Conservation (phyloP, 2,329 filamentous ascomycete genomes). For the Fonsecaea multimorphosa region DNA sequence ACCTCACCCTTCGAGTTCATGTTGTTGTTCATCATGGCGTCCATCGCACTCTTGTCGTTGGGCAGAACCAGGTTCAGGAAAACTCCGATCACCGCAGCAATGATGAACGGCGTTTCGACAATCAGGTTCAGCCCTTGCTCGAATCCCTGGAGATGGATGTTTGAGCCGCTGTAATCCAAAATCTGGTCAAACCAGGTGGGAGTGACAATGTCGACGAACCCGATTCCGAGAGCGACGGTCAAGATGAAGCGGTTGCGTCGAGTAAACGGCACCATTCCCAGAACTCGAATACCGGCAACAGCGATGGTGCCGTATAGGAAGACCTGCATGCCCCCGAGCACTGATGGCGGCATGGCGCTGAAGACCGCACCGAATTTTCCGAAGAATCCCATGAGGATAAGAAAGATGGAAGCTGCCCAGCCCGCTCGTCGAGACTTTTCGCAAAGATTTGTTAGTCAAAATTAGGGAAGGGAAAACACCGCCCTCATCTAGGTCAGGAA, state of each 20-base stretch:
- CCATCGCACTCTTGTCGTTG: constrained; percentile 32
- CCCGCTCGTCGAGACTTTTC: constrained; percentile 73
- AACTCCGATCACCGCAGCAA: constrained; percentile 43
- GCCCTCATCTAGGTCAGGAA: too few species aligned
- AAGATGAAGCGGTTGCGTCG: constrained; percentile 82
- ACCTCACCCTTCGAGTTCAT: constrained; percentile 16
- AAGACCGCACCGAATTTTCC: constrained; percentile 82
- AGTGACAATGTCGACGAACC: constrained; percentile 72
- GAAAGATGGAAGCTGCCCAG: constrained; percentile 77
- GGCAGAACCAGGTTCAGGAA: constrained; percentile 40
- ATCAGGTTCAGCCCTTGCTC: constrained; percentile 42
- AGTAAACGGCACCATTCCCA: constrained; percentile 74
- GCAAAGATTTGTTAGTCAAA: constrained; percentile 15
- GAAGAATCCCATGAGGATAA: constrained; percentile 81
- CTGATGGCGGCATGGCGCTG: constrained; percentile 72
- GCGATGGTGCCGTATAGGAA: constrained; percentile 81
- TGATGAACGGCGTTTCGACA: constrained; percentile 44
- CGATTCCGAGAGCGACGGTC: constrained; percentile 74
- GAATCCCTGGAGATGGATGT: constrained; percentile 73
- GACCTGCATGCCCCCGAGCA: constrained; percentile 75
- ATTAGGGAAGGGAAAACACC: too few species aligned
- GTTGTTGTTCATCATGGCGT: constrained; percentile 22
- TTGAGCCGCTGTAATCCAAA: constrained; percentile 73
- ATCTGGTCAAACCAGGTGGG: constrained; percentile 72
- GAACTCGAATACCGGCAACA: constrained; percentile 77